Evolutionary conservation across 208 protist genomes (phyloP).

Genomic region (Leishmania lainsoni): DNA sequence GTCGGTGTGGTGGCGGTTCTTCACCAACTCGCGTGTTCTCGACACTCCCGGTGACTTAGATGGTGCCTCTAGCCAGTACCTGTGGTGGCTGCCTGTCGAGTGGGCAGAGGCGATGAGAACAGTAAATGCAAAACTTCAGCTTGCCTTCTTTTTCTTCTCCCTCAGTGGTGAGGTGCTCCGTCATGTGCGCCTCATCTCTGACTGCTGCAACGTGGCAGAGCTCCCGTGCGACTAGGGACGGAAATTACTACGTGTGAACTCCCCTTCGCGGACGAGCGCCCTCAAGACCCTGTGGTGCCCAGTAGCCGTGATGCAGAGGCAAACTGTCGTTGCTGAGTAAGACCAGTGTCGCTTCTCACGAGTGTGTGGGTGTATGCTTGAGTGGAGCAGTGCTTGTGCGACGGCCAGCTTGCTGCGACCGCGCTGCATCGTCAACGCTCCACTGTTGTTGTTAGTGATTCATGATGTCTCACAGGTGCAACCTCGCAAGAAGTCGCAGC

Average conservation of each 20-base stretch:
- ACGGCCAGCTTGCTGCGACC: not conserved
- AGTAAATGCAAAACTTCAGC: not conserved
- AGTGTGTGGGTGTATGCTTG: not conserved
- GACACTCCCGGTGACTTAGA: conserved; percentile 6
- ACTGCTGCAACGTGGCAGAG: conserved; percentile 31
- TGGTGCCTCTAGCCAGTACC: not conserved
- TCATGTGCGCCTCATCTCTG: conserved; percentile 34
- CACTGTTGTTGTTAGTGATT: no score
- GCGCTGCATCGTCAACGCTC: not conserved
- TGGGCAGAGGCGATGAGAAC: conserved; percentile 41
- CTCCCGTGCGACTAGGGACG: conserved; percentile 21
- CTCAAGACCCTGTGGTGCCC: no score
- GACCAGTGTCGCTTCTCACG: not conserved
- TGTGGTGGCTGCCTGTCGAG: conserved; percentile 57
- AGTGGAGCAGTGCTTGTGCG: not conserved
- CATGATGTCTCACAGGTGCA: not conserved
- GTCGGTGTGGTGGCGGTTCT: conserved; percentile 51
- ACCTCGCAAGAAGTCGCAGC: not conserved
- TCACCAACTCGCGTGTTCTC: conserved; percentile 38
- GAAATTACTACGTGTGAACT: not conserved
- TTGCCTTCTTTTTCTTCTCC: conserved; percentile 27
- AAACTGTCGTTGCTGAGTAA: not conserved
- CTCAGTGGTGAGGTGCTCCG: conserved; percentile 18
- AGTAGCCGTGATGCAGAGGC: not conserved
- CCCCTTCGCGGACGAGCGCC: not conserved